Evolutionary conservation across 345 rosid species (phyloP).

Genomic region (Bruguiera gymnorhiza): DNA sequence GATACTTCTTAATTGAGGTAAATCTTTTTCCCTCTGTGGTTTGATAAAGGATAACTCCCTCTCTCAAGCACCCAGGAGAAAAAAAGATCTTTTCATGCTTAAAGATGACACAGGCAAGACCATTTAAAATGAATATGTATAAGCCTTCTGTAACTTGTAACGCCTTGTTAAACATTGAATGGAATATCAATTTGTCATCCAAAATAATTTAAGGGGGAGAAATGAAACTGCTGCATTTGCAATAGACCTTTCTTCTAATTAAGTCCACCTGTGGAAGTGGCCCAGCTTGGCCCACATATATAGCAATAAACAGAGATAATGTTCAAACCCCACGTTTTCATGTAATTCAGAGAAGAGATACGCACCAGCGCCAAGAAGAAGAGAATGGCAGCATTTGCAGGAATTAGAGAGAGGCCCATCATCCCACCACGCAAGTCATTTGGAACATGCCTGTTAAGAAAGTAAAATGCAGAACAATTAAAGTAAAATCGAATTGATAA

Average conservation of each 20-base stretch:
- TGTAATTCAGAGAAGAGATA: slow-evolving; percentile 10
- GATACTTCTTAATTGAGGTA: no score
- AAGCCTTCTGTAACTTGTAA: no score
- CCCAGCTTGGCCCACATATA: not conserved
- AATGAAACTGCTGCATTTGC: not conserved
- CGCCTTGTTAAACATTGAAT: no score
- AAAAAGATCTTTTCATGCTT: no score
- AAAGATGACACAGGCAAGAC: no score
- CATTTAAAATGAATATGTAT: no score
- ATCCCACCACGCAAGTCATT: slow-evolving; percentile 93
- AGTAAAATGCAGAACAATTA: slow-evolving; percentile 13
- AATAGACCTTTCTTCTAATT: not conserved
- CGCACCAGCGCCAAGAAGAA: slow-evolving; percentile 59
- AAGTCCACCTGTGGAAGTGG: not conserved
- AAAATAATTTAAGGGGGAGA: not conserved
- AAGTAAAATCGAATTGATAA: slow-evolving; percentile 11
- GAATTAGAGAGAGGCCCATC: slow-evolving; percentile 81
- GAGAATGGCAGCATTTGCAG: slow-evolving; percentile 70
- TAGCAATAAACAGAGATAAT: not conserved
- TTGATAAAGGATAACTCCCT: no score
- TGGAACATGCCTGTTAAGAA: slow-evolving; percentile 69
- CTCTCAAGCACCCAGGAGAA: no score
- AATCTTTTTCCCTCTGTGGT: no score
- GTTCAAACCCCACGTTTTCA: not conserved
- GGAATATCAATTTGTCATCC: no score